A percentile compares a stretch with the other conserved stretches of the same genome.
Conservation (phyloP, 2,329 filamentous ascomycete species). For the Microsporum ferrugineum region DNA sequence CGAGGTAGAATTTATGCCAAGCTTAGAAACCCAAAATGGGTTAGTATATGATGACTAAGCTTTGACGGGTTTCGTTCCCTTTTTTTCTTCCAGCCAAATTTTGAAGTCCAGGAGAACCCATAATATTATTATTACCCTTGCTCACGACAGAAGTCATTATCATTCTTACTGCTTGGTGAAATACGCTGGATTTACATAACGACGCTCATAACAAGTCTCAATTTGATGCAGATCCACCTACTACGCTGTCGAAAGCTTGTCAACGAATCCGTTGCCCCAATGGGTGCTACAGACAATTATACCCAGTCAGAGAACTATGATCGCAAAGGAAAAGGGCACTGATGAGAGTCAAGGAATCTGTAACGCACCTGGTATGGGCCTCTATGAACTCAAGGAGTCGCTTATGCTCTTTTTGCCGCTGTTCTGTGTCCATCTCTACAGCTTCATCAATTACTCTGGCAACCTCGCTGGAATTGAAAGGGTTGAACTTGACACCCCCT, state of each 20-base stretch:
- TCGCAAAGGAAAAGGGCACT: background rate
- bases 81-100: background rate
- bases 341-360: background rate
- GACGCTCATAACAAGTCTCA: background rate
- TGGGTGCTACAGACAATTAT: conserved; percentile 6
- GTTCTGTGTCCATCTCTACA: conserved; percentile 74
- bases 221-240: background rate
- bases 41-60: background rate
- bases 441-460: conserved; percentile 78
- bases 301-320: background rate
- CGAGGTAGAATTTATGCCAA: background rate
- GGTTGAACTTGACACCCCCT: conserved; percentile 81
- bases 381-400: conserved; percentile 82
- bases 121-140: background rate
- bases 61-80: background rate
- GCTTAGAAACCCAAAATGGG: background rate
- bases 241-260: conserved; percentile 7
- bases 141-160: too few relatives aligned
- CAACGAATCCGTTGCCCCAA: conserved; percentile 11
- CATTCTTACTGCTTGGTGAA: too few relatives aligned
- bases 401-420: conserved; percentile 66
- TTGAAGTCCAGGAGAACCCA: background rate
- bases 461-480: conserved; percentile 88
- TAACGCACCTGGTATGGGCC: conserved; percentile 64
- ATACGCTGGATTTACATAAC: background rate